phyloP scores from a whole-genome alignment of 2,329 filamentous ascomycete genomes.

The Fusarium ramigenum region DNA sequence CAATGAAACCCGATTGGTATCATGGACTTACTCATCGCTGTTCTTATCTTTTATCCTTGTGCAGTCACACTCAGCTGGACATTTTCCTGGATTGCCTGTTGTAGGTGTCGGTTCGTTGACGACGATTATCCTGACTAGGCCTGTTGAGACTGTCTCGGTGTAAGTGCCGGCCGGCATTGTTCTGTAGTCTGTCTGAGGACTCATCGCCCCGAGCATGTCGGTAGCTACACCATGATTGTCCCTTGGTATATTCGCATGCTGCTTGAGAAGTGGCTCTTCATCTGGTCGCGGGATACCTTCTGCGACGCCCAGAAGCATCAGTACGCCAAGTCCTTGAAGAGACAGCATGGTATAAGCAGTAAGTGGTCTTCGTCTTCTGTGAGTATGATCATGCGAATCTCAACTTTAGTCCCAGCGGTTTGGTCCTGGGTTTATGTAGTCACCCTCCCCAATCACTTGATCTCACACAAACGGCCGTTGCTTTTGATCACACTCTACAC shows the following conservation, averaged over 20 bases:
- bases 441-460: not conserved
- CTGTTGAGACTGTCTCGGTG: conserved; percentile 29
- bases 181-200: conserved; percentile 31
- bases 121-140: conserved; percentile 32
- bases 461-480: not conserved
- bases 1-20: not conserved
- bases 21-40: conserved; percentile 33
- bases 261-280: not conserved
- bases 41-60: conserved; percentile 39
- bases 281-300: not conserved
- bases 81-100: conserved; percentile 1
- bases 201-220: not conserved
- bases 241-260: not conserved
- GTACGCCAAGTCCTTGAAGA: not conserved
- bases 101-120: conserved; percentile 25
- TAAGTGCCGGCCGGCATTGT: conserved; percentile 42
- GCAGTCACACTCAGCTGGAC: conserved; percentile 41
- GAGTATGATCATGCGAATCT: not conserved
- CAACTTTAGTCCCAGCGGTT: not conserved
- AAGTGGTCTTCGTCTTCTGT: too few species aligned
- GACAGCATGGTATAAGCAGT: conserved; percentile 4
- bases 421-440: conserved; percentile 32
- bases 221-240: not conserved
- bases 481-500: not conserved
- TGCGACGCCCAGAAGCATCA: not conserved